Conservation (phyloP, 768 basidiomycete species). For the Pleurotus citrinopileatus region DNA sequence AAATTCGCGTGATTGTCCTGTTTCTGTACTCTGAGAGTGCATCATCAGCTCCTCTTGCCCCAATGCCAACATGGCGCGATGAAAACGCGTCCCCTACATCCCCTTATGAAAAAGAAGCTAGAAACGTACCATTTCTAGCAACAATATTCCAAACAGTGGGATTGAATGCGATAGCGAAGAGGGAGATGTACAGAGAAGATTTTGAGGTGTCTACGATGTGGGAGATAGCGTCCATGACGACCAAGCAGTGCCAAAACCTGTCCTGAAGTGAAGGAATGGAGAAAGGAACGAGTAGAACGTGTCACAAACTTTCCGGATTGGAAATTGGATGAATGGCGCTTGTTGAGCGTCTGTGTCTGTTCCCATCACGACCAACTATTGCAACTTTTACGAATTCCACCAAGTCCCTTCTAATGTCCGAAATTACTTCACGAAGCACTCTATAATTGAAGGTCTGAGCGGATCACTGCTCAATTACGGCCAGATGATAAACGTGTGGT, state of each 20-base stretch:
- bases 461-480: too few relatives aligned
- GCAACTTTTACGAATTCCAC: too few relatives aligned
- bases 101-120: not conserved
- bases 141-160: constrained; percentile 96
- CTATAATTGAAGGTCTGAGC: too few relatives aligned
- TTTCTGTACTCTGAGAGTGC: constrained; percentile 57
- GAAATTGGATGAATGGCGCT: too few relatives aligned
- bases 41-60: not conserved
- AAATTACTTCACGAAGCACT: too few relatives aligned
- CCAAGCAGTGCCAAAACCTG: too few relatives aligned
- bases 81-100: not conserved
- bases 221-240: constrained; percentile 3
- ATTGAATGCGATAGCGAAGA: constrained; percentile 83
- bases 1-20: constrained; percentile 82
- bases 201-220: constrained; percentile 56
- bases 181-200: constrained; percentile 58
- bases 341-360: too few relatives aligned
- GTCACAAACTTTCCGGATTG: too few relatives aligned
- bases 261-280: too few relatives aligned
- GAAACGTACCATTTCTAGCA: constrained; percentile 80
- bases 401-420: too few relatives aligned
- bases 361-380: too few relatives aligned
- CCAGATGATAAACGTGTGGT: too few relatives aligned
- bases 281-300: not conserved
- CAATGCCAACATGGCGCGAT: not conserved